phyloP scores from a whole-genome alignment of 2,329 filamentous ascomycete species.

The Stachybotrys chlorohalonatus region DNA sequence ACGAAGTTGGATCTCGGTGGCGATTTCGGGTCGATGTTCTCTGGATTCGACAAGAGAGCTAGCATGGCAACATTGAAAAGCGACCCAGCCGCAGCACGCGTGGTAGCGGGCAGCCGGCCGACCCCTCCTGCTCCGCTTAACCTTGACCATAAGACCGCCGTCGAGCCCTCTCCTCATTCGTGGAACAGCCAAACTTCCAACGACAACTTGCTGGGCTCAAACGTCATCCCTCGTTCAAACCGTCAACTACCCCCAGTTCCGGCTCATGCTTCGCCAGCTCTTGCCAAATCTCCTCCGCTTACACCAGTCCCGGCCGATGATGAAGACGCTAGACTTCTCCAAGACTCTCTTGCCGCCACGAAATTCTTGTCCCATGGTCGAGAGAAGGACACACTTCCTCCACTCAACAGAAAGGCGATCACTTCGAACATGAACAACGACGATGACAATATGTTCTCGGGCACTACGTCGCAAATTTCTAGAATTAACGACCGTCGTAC shows the following conservation, averaged over 20 bases:
- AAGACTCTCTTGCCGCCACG: conserved; percentile 41
- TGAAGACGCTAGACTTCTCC: conserved; percentile 43
- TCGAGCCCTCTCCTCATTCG: conserved; percentile 38
- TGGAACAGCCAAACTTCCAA: conserved; percentile 39
- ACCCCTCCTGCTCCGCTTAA: conserved; percentile 35
- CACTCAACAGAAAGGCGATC: conserved; percentile 17
- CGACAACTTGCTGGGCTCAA: conserved; percentile 35
- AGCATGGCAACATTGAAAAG: conserved; percentile 39
- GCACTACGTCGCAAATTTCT: conserved; percentile 27
- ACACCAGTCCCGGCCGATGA: conserved; percentile 29
- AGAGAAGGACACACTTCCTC: conserved; percentile 29
- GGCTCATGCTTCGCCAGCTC: conserved; percentile 21
- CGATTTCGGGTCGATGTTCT: conserved; percentile 49
- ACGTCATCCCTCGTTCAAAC: conserved; percentile 25
- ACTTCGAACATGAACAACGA: conserved; percentile 29
- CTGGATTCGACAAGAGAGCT: conserved; percentile 44
- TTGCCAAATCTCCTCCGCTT: conserved; percentile 22
- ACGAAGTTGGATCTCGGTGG: conserved; percentile 44
- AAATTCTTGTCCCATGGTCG: conserved; percentile 29
- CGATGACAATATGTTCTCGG: conserved; percentile 49
- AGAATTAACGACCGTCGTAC: conserved; percentile 25
- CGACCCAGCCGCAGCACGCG: conserved; percentile 28
- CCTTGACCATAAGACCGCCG: conserved; percentile 32
- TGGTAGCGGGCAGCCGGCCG: conserved; percentile 35
- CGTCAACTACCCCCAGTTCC: conserved; percentile 31